Percentiles rank a stretch among this genome's conserved stretches.
Conservation (phyloP, 2,329 filamentous ascomycete genomes). For the Sporothrix humicola region DNA sequence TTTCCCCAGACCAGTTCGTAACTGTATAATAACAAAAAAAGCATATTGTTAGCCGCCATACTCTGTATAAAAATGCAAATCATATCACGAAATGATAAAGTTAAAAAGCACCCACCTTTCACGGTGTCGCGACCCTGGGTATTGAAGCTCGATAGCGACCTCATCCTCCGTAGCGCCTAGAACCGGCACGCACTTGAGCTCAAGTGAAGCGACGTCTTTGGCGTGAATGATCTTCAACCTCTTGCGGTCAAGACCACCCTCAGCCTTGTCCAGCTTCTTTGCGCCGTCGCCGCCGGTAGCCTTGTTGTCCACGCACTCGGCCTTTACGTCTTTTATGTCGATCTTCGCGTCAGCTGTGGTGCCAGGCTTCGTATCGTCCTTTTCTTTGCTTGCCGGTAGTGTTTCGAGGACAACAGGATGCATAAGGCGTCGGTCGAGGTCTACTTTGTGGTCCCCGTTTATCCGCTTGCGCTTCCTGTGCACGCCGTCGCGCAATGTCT, state of each 20-base stretch:
- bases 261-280: constrained; percentile 5
- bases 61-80: constrained; percentile 31
- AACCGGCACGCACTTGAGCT: constrained; percentile 57
- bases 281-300: not conserved
- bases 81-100: not conserved
- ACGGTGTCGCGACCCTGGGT: constrained; percentile 66
- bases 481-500: constrained; percentile 53
- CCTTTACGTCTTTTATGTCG: constrained; percentile 38
- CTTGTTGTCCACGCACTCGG: constrained; percentile 33
- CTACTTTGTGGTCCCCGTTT: constrained; percentile 31
- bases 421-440: constrained; percentile 49
- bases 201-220: constrained; percentile 59
- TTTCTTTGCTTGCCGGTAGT: not conserved
- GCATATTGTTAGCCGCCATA: constrained; percentile 19
- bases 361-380: constrained; percentile 43
- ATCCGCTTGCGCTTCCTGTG: constrained; percentile 49
- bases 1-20: constrained; percentile 79
- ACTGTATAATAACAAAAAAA: constrained; percentile 41
- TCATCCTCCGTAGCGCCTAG: constrained; percentile 58
- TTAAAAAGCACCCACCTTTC: constrained; percentile 42
- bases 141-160: constrained; percentile 74
- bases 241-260: constrained; percentile 46
- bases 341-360: constrained; percentile 39
- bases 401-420: constrained; percentile 53
- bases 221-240: constrained; percentile 62